Conservation (phyloP, 2,329 filamentous ascomycete species). For the Aspergillus sp. region DNA sequence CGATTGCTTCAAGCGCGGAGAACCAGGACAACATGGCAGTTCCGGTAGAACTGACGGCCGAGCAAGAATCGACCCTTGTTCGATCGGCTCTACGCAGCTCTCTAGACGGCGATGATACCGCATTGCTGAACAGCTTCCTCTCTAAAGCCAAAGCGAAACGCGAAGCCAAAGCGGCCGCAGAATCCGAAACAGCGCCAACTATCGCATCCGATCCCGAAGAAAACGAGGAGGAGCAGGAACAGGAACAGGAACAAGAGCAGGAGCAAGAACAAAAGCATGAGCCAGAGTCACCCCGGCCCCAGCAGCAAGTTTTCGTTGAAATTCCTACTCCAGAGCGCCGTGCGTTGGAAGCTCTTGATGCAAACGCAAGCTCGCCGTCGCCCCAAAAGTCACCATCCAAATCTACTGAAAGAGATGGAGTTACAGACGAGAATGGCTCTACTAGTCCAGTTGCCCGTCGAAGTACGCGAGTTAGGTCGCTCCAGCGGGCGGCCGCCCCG, state of each 20-base stretch:
- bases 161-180: constrained; percentile 33
- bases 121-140: constrained; percentile 41
- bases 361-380: constrained; percentile 41
- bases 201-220: constrained; percentile 20
- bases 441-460: constrained; percentile 33
- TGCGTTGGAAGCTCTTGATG: constrained; percentile 36
- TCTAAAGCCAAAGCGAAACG: constrained; percentile 43
- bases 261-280: neutral
- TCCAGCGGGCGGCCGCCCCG: constrained; percentile 22
- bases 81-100: constrained; percentile 39
- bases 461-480: constrained; percentile 34
- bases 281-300: neutral
- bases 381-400: constrained; percentile 38
- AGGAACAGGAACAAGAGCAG: constrained; percentile 1
- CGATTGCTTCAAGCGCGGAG: neutral
- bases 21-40: constrained; percentile 6
- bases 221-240: constrained; percentile 15
- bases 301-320: constrained; percentile 12
- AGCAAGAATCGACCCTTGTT: constrained; percentile 33
- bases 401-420: constrained; percentile 11
- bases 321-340: constrained; percentile 34
- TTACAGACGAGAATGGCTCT: constrained; percentile 16
- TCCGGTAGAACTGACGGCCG: constrained; percentile 26
- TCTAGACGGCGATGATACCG: constrained; percentile 40
- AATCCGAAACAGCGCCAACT: constrained; percentile 11